Conservation (phyloP, 371 early-diverging fungal species). For the Mortierella sp. region DNA sequence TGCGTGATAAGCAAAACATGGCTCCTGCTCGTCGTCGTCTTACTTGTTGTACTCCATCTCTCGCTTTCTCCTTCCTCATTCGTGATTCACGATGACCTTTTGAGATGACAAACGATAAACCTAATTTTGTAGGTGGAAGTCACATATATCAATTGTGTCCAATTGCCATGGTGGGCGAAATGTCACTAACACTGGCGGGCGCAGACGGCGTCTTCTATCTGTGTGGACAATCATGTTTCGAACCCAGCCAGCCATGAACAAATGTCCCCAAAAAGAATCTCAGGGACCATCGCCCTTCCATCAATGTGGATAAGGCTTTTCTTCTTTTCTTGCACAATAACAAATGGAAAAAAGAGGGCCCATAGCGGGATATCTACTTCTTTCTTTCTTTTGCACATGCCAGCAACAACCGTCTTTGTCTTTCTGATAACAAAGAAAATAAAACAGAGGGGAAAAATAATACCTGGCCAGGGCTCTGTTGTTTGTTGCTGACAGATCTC, state of each 20-base stretch:
- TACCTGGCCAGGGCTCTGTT: neutral
- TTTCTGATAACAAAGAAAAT: too few species aligned
- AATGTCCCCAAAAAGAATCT: neutral
- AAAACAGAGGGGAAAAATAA: too few species aligned
- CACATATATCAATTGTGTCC: neutral
- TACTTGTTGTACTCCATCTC: neutral
- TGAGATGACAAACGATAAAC: conserved; percentile 10
- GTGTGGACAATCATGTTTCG: neutral
- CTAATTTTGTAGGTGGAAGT: neutral
- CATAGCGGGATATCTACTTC: too few species aligned
- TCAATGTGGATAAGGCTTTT: too few species aligned
- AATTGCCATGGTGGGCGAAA: neutral
- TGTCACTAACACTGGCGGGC: too few species aligned
- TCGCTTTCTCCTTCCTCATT: neutral
- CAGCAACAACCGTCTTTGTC: neutral
- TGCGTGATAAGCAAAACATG: conserved; percentile 3
- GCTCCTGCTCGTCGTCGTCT: neutral
- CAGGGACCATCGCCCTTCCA: neutral
- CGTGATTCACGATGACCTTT: conserved; percentile 3
- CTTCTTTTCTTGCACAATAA: neutral
- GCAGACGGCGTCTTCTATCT: neutral
- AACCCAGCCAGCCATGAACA: neutral
- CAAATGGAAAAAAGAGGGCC: neutral
- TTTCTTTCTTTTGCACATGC: neutral
- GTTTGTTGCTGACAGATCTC: conserved; percentile 6